phyloP scores from a whole-genome alignment of 2,329 filamentous ascomycete species.

The Dryadomyces quercus-mongolicae region DNA sequence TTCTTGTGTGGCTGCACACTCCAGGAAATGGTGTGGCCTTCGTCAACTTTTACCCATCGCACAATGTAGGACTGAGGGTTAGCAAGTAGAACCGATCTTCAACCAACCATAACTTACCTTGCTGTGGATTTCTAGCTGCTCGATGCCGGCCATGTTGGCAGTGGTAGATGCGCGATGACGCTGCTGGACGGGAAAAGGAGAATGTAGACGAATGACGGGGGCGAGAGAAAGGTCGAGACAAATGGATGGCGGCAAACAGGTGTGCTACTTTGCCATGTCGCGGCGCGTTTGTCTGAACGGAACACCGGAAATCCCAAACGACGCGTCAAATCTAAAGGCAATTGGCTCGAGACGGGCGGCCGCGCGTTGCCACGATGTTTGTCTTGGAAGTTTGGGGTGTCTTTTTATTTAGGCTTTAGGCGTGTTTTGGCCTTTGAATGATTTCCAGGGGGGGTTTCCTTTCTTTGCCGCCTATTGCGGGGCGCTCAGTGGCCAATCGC shows the following conservation, averaged over 20 bases:
- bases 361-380: not conserved
- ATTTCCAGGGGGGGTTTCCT: not conserved
- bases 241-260: slow-evolving; percentile 25
- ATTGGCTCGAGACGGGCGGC: not conserved
- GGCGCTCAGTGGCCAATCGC: not conserved
- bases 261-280: not conserved
- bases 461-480: not conserved
- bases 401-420: too few relatives aligned
- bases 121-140: slow-evolving; percentile 94
- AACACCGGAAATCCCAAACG: not conserved
- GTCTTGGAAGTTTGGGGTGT: too few relatives aligned
- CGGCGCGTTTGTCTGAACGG: not conserved
- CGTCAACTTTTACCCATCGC: slow-evolving; percentile 87
- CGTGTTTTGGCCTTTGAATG: not conserved
- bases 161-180: not conserved
- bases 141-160: slow-evolving; percentile 71
- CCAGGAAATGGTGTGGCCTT: slow-evolving; percentile 91
- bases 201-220: not conserved
- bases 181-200: not conserved
- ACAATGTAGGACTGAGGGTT: slow-evolving; percentile 78
- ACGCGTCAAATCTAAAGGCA: not conserved
- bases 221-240: not conserved
- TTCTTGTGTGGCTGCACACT: slow-evolving; percentile 97
- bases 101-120: slow-evolving; percentile 45
- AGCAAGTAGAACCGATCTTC: not conserved